Conservation (phyloP, 1,284 basidiomycete genomes). For the Ustilago nuda region DNA sequence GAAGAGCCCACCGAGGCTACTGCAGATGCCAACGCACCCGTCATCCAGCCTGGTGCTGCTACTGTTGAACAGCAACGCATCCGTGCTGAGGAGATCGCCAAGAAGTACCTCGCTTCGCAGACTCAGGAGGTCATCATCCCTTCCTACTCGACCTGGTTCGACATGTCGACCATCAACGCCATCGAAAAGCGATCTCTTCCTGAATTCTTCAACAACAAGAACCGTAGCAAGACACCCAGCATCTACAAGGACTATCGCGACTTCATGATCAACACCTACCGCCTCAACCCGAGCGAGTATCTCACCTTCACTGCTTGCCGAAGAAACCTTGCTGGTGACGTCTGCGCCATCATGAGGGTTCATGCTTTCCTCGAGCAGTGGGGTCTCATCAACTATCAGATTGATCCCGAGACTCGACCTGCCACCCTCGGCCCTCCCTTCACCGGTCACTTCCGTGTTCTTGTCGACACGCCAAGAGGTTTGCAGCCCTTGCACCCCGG, state of each 20-base stretch:
- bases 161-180: slow-evolving; percentile 90
- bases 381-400: slow-evolving; percentile 99
- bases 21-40: slow-evolving; percentile 72
- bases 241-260: slow-evolving; percentile 99
- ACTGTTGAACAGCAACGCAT: slow-evolving; percentile 81
- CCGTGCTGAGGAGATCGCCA: slow-evolving; percentile 84
- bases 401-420: slow-evolving; percentile 95
- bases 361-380: slow-evolving; percentile 99
- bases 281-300: slow-evolving; percentile 93
- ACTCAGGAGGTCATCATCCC: slow-evolving; percentile 94
- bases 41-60: slow-evolving; percentile 74
- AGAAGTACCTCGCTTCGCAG: slow-evolving; percentile 94
- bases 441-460: slow-evolving; percentile 97
- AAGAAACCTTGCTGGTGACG: slow-evolving; percentile 95
- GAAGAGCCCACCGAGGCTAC: slow-evolving; percentile 80
- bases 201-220: slow-evolving; percentile 97
- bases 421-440: slow-evolving; percentile 95
- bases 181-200: slow-evolving; percentile 93
- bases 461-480: slow-evolving; percentile 95
- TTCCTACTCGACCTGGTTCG: slow-evolving; percentile 98
- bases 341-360: slow-evolving; percentile 98
- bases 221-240: slow-evolving; percentile 86
- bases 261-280: slow-evolving; percentile 99
- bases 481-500: slow-evolving; percentile 93
- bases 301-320: slow-evolving; percentile 97